Percentiles rank a stretch among this genome's conserved stretches.
Conservation (phyloP, 23 red algal species). For the Agarophyton chilense region DNA sequence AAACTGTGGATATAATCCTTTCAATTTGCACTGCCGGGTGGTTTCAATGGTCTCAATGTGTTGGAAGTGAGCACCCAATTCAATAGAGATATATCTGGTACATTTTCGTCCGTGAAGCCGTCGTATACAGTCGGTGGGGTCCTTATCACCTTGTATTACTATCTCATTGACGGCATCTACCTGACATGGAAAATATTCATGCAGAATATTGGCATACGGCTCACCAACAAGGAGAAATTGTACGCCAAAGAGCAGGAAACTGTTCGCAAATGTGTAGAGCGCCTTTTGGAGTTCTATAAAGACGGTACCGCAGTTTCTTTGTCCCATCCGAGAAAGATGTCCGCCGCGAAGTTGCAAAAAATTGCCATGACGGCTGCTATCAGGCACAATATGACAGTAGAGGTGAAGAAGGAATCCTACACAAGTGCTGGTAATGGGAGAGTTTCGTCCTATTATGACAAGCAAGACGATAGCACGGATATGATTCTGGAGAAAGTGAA, state of each 20-base stretch:
- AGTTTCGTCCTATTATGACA: no score
- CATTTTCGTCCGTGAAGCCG: not conserved
- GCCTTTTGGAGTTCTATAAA: constrained; percentile 17
- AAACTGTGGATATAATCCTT: constrained; percentile 39
- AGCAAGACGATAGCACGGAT: no score
- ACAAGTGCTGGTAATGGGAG: not conserved
- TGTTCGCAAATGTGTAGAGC: not conserved
- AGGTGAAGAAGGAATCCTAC: not conserved
- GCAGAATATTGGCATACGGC: not conserved
- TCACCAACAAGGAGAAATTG: not conserved
- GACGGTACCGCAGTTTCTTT: not conserved
- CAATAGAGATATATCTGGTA: not conserved
- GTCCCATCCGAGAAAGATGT: not conserved
- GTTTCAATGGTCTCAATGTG: constrained; percentile 33
- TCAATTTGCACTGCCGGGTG: constrained; percentile 13
- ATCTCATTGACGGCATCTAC: constrained; percentile 12
- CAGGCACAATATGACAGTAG: constrained; percentile 36
- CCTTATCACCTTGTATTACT: not conserved
- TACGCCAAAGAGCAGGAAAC: not conserved
- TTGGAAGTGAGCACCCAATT: constrained; percentile 22
- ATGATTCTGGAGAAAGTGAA: no score
- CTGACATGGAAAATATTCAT: constrained; percentile 28
- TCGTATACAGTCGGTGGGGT: not conserved
- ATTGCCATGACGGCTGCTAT: not conserved
- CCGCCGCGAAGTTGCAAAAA: not conserved